These are phyloP conservation scores for Epichloe coenophiala DNA, from an alignment of 2,329 filamentous ascomycete species.

Conservation along the genomic window DNA sequence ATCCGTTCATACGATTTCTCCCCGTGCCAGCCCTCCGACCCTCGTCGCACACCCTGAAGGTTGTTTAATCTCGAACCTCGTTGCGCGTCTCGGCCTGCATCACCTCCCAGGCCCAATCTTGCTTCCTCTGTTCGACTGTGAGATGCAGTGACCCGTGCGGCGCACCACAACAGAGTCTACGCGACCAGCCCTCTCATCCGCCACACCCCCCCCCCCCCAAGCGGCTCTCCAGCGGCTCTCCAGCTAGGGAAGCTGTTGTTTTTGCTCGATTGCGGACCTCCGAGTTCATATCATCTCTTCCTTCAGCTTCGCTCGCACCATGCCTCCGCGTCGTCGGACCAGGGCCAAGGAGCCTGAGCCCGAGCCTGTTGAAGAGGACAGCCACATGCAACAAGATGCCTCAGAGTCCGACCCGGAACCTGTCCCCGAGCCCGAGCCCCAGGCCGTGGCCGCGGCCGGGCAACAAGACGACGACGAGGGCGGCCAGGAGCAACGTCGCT, in stretches of 20 bases:
- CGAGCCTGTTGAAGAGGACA: constrained; percentile 16
- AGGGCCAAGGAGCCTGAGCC: constrained; percentile 18
- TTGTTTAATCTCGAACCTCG: background rate
- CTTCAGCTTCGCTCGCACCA: constrained; percentile 13
- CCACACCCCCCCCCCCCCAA: background rate
- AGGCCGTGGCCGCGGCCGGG: constrained; percentile 1
- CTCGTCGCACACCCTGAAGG: background rate
- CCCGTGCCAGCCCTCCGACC: background rate
- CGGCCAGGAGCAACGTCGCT: constrained; percentile 18
- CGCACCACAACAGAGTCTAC: constrained; percentile 7
- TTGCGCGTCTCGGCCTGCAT: constrained; percentile 2
- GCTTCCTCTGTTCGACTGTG: constrained; percentile 6
- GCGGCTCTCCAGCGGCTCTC: background rate
- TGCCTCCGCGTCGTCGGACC: constrained; percentile 25
- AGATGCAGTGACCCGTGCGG: constrained; percentile 13
- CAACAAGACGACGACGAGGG: constrained; percentile 5
- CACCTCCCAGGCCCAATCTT: background rate
- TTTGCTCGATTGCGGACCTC: background rate
- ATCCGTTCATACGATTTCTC: background rate
- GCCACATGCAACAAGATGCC: constrained; percentile 7
- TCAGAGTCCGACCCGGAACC: constrained; percentile 9
- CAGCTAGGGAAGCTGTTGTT: background rate
- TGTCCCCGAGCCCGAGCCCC: constrained; percentile 2
- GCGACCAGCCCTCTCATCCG: constrained; percentile 8
- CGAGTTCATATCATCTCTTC: constrained; percentile 5